phyloP scores from a whole-genome alignment of 768 basidiomycete genomes.

The Ramaria rubella region DNA sequence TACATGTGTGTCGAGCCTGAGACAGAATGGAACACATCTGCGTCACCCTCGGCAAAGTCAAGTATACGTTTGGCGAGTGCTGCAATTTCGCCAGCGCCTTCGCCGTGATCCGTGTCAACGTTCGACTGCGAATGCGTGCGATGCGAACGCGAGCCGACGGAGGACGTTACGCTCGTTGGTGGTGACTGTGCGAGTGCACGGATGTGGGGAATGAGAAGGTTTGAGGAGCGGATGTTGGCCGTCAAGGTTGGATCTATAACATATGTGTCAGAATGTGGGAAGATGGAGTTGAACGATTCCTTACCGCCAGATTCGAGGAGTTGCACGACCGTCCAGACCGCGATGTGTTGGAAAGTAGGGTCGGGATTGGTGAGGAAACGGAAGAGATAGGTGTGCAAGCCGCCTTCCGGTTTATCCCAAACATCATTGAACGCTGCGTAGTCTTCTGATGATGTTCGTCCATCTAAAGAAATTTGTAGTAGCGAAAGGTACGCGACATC shows the following conservation, averaged over 20 bases:
- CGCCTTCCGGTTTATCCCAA: constrained; percentile 97
- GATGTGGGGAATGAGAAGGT: constrained; percentile 77
- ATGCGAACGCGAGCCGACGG: constrained; percentile 59
- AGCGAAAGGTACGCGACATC: not conserved
- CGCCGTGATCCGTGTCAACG: constrained; percentile 76
- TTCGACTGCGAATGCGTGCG: constrained; percentile 65
- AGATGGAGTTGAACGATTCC: constrained; percentile 10
- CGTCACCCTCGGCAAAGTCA: constrained; percentile 76
- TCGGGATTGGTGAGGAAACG: constrained; percentile 91
- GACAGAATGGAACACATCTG: constrained; percentile 44
- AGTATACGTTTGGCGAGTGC: constrained; percentile 77
- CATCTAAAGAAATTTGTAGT: constrained; percentile 42
- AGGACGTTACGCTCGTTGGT: constrained; percentile 63
- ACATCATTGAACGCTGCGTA: constrained; percentile 97
- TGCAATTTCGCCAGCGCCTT: constrained; percentile 89
- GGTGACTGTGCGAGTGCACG: constrained; percentile 72
- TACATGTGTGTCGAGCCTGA: constrained; percentile 51
- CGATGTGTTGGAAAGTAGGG: constrained; percentile 98
- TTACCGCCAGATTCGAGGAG: constrained; percentile 90
- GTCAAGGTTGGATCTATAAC: constrained; percentile 75
- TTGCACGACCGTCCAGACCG: constrained; percentile 99
- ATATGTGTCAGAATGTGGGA: not conserved
- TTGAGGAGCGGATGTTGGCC: constrained; percentile 83
- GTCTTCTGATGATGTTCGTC: constrained; percentile 71
- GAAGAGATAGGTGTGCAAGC: constrained; percentile 91